Evolutionary conservation across 495 filamentous ascomycete species (phyloP), one percentile per base, ranked within the genome.

Genomic region (Xylona heveae): DNA sequence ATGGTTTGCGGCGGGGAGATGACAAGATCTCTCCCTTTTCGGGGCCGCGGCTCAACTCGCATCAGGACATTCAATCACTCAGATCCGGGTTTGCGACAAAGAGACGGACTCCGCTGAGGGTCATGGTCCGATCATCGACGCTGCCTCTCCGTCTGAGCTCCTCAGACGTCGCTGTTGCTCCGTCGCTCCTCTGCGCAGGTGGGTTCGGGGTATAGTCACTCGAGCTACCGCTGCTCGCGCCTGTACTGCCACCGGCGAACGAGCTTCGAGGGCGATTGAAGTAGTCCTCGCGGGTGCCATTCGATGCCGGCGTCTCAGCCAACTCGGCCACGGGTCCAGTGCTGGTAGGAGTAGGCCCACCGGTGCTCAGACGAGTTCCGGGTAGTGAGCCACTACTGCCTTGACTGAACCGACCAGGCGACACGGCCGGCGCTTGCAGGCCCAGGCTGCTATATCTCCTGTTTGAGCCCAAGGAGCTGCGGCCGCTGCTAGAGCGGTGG

Each of bases 61-160:
- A n/a, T n/a, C n/a, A n/a, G n/a, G n/a, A n/a, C n/a, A n/a, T n/a
- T 54, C 52, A 74, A 51, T 77, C 71, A 47, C 68, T 73, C 29
- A 63, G 45, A 49, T 97, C 88, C 15, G 88, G 88, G 51, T 97
- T 97, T 13, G 90, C 90, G 44, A 97, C 84, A 42, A 80, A 94
- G 34, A 97, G 55, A 33, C 83, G 67, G 13, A 74, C 78, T 2
- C 63, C 47, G 13, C 72, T 78, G 25, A 74, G 69, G 20, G 78
- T 82, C 71, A 92, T 82, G 15, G 78, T 79, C 45, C 78, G 65
- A 51, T 95, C 88, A 49, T 97, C 90, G 31, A 97, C 82, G 49
- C 88, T 95, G 6, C 85, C 88, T 41, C 81, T 63, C 35, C 85
- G 69, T 45, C 67, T 62, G 22, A 91, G 54, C 22, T 91, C 82